Conservation (phyloP, 768 basidiomycete genomes). For the Tephrocybe sp. region DNA sequence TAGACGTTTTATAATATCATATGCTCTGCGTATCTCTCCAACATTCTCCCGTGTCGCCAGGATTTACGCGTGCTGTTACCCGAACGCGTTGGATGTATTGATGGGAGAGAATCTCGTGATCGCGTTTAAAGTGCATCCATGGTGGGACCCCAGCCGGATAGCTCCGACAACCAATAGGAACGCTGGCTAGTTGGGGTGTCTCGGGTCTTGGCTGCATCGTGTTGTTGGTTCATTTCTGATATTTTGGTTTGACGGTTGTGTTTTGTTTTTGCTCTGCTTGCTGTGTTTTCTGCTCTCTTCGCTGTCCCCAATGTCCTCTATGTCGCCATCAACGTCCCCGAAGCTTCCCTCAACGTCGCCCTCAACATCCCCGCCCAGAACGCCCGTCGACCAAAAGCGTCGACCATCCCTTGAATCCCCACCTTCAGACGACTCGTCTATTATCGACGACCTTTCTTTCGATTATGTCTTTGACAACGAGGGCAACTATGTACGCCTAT, state of each 20-base stretch:
- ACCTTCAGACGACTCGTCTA: conserved; percentile 57
- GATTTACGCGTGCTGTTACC: not conserved
- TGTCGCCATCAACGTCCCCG: conserved; percentile 17
- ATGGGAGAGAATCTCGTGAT: conserved; percentile 31
- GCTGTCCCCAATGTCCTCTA: conserved; percentile 22
- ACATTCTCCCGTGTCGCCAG: not conserved
- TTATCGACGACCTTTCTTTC: conserved; percentile 66
- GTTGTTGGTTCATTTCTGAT: conserved; percentile 23
- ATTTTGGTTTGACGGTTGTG: conserved; percentile 15
- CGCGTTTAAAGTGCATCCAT: conserved; percentile 31
- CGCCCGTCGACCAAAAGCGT: conserved; percentile 34
- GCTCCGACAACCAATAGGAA: conserved; percentile 19
- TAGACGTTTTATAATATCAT: conserved; percentile 22
- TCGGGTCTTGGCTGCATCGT: conserved; percentile 33
- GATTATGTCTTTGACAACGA: conserved; percentile 58
- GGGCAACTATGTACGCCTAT: conserved; percentile 56
- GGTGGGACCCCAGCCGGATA: conserved; percentile 28
- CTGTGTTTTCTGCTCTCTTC: conserved; percentile 29
- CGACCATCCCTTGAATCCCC: conserved; percentile 32
- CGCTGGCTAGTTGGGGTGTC: conserved; percentile 7
- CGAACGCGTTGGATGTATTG: not conserved
- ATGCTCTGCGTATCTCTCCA: too few relatives aligned
- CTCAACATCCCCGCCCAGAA: conserved; percentile 39
- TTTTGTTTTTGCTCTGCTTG: conserved; percentile 20
- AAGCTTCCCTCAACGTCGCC: conserved; percentile 20